Evolutionary conservation across 1,284 basidiomycete species (phyloP), one percentile per base, ranked within the genome.

Genomic region (Fistulinella cinereoalba): DNA sequence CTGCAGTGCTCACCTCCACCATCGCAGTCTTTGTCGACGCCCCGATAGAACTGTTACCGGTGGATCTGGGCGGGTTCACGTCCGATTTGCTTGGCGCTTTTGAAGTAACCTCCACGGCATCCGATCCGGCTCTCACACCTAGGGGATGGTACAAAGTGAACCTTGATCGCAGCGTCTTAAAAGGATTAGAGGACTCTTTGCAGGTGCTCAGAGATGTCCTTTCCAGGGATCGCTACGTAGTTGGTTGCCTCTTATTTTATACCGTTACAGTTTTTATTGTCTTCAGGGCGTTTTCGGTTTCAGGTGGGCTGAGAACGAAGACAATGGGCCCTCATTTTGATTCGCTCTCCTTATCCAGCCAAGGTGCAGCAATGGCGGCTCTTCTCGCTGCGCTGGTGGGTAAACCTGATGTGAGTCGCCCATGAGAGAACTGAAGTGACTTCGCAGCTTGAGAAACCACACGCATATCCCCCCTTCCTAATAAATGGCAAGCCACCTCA

Each of bases 281-380:
- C n/a, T 4, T 22, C 49, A 92, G 86, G 92, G 90, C 24, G 76
- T 94, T 15, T 81, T 94, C 62, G 90, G 89, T 8, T 92, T 92
- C 67, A 87, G 83, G 83, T 81, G 40, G 32, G 64, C 45, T 24
- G 41, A 8, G 36, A 13, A 24, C 19, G 21, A 24, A 38, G 21
- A 13, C 9, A 18, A 24, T 1, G 23, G 13, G 31, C 15, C 44
- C 28, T 49, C 29, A 33, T 44, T 38, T 40, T 38, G 28, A 44
- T 31, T 12, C 1, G 37, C n/a, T 31, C 12, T 37, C 9, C 34
- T 39, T 33, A 37, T 39, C 32, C 37, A 88, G 87, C 46, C 90
- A 94, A 70, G 91, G 91, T 24, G 91, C 86, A 13, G 83, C 81
- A 12, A 80, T 93, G 72, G 91, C 89, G 23, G 83, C 81, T 6